phyloP scores from a whole-genome alignment of 805 yeast species.

The Candida yuanshanica region DNA sequence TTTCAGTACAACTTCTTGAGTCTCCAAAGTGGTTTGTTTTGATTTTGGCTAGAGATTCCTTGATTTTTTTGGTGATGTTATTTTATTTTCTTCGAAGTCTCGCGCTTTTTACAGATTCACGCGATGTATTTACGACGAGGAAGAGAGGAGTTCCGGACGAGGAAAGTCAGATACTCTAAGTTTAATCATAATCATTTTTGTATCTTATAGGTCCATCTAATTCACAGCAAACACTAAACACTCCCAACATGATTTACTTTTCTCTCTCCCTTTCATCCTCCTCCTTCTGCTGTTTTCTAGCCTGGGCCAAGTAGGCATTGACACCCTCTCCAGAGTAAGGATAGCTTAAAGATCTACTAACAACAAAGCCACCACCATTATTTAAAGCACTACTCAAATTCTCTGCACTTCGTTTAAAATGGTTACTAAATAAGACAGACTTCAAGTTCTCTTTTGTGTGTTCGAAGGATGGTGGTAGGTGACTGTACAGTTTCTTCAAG shows the following conservation, averaged over 20 bases:
- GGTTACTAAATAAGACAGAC: constrained; percentile 42
- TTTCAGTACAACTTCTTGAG: background rate
- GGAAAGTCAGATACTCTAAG: no score
- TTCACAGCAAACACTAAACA: no score
- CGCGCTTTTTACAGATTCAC: background rate
- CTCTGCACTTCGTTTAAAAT: constrained; percentile 38
- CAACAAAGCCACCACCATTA: constrained; percentile 43
- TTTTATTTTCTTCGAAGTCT: constrained; percentile 1
- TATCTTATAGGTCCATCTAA: no score
- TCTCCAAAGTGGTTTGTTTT: constrained; percentile 6
- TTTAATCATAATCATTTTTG: no score
- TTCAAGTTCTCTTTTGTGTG: constrained; percentile 33
- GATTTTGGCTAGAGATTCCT: constrained; percentile 4
- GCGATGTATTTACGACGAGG: background rate
- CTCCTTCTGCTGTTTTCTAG: constrained; percentile 26
- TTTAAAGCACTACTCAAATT: constrained; percentile 38
- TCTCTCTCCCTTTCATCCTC: constrained; percentile 2
- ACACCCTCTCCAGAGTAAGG: constrained; percentile 53
- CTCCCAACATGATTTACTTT: no score
- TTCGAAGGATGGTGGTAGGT: constrained; percentile 39
- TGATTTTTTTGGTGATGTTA: background rate
- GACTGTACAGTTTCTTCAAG: constrained; percentile 29
- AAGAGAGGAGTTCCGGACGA: background rate
- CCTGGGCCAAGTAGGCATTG: constrained; percentile 41
- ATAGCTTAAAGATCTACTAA: constrained; percentile 43